A percentile compares a stretch with the other conserved stretches of the same genome.
These are phyloP conservation scores for Viridothelium virens DNA, from an alignment of 495 filamentous ascomycete species.

Conservation along the genomic window DNA sequence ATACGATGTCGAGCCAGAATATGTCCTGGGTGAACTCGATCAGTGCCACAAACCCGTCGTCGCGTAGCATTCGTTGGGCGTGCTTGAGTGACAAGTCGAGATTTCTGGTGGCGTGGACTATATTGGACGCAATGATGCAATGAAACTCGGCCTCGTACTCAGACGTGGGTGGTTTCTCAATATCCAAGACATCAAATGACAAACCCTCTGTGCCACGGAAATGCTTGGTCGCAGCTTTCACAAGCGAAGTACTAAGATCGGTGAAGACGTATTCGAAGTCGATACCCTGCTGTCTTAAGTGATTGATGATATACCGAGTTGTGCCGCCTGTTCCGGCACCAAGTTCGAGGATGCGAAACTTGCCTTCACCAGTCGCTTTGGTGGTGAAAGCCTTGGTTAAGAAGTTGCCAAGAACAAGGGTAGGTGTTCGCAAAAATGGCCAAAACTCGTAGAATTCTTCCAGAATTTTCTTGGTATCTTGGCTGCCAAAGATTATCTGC, in stretches of 20 bases:
- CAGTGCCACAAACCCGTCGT: conserved; percentile 40
- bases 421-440: neutral
- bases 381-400: conserved; percentile 23
- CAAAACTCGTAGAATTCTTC: conserved; percentile 10
- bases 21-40: conserved; percentile 40
- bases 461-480: conserved; percentile 10
- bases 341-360: conserved; percentile 8
- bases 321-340: conserved; percentile 12
- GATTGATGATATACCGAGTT: neutral
- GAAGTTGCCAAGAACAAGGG: conserved; percentile 6
- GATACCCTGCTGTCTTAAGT: neutral
- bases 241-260: conserved; percentile 39
- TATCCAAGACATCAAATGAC: conserved; percentile 36
- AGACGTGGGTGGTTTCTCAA: conserved; percentile 33
- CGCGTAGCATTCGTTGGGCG: conserved; percentile 33
- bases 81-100: conserved; percentile 29
- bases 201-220: conserved; percentile 34
- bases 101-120: conserved; percentile 42
- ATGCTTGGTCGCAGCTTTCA: conserved; percentile 31
- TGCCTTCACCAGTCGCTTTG: conserved; percentile 19
- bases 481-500: conserved; percentile 15
- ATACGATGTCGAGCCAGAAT: conserved; percentile 41
- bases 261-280: conserved; percentile 43
- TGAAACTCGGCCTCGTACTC: conserved; percentile 35
- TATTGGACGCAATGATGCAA: conserved; percentile 42